Evolutionary conservation across 495 filamentous ascomycete species (phyloP).

Genomic region (Daldinia vernicosa): DNA sequence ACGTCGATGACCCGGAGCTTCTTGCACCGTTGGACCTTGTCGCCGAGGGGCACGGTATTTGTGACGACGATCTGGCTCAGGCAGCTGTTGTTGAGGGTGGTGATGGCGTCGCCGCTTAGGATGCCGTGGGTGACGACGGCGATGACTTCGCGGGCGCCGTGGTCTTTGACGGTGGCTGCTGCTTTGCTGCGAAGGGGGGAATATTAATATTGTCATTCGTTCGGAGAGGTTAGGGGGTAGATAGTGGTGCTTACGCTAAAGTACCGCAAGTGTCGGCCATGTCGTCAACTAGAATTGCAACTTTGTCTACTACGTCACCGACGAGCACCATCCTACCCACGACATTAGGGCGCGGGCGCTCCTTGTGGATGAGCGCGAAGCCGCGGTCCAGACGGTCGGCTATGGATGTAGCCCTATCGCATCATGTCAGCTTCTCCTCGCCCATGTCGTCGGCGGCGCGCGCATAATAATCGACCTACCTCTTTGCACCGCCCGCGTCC

Average conservation of each 20-base stretch:
- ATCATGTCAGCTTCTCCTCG: slow-evolving; percentile 6
- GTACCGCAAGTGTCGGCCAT: slow-evolving; percentile 95
- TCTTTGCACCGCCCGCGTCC: slow-evolving; percentile 95
- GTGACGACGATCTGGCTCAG: slow-evolving; percentile 87
- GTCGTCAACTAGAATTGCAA: slow-evolving; percentile 82
- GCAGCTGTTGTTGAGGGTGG: slow-evolving; percentile 84
- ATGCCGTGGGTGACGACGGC: slow-evolving; percentile 98
- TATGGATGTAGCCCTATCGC: slow-evolving; percentile 84
- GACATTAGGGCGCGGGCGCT: slow-evolving; percentile 93
- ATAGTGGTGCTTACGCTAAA: slow-evolving; percentile 33
- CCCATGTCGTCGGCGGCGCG: not conserved
- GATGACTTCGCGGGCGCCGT: slow-evolving; percentile 86
- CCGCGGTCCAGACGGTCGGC: slow-evolving; percentile 92
- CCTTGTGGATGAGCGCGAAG: slow-evolving; percentile 99
- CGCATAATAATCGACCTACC: slow-evolving; percentile 61
- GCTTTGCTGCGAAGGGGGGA: slow-evolving; percentile 66
- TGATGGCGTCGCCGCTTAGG: slow-evolving; percentile 88
- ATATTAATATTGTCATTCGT: slow-evolving; percentile 6
- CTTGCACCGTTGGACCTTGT: slow-evolving; percentile 74
- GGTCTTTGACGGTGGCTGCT: slow-evolving; percentile 87
- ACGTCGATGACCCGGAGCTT: slow-evolving; percentile 93
- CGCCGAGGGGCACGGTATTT: slow-evolving; percentile 92
- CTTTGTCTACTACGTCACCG: slow-evolving; percentile 67
- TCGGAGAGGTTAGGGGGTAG: not conserved
- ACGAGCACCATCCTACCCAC: slow-evolving; percentile 93